Evolutionary conservation across 2,329 filamentous ascomycete genomes (phyloP).

Genomic region (Xylaria sp.): DNA sequence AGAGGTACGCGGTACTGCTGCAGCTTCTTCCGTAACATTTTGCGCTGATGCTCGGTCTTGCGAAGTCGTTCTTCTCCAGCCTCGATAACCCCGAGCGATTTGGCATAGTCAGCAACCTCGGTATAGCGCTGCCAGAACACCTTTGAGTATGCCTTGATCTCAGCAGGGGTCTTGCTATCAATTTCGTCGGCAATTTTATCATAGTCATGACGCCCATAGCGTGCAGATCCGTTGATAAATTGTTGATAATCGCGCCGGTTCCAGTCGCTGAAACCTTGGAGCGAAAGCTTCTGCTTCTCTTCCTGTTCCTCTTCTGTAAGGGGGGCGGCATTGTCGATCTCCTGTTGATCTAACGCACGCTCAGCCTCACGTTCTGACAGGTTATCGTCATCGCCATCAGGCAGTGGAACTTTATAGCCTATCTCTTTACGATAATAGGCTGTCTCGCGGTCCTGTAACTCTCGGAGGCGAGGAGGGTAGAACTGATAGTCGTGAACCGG

Average conservation of each 20-base stretch:
- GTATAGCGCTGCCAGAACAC: slow-evolving; percentile 96
- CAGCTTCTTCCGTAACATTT: slow-evolving; percentile 95
- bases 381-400: slow-evolving; percentile 87
- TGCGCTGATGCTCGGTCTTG: slow-evolving; percentile 89
- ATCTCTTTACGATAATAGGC: slow-evolving; percentile 96
- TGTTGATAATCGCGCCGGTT: slow-evolving; percentile 98
- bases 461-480: slow-evolving; percentile 81
- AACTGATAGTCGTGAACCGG: slow-evolving; percentile 96
- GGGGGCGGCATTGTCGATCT: slow-evolving; percentile 89
- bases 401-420: slow-evolving; percentile 88
- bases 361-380: slow-evolving; percentile 86
- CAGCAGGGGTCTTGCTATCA: slow-evolving; percentile 83
- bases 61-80: slow-evolving; percentile 89
- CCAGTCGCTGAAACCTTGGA: slow-evolving; percentile 91
- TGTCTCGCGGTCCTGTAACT: slow-evolving; percentile 95
- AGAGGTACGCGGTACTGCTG: slow-evolving; percentile 94
- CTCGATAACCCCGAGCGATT: slow-evolving; percentile 88
- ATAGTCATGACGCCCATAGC: slow-evolving; percentile 87
- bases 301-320: slow-evolving; percentile 88
- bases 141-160: slow-evolving; percentile 90
- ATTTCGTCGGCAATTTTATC: slow-evolving; percentile 86
- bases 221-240: slow-evolving; percentile 93
- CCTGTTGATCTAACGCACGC: slow-evolving; percentile 83
- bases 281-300: slow-evolving; percentile 81
- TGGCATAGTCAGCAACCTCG: slow-evolving; percentile 86